These are phyloP conservation scores for Lyophyllum semitale DNA, from an alignment of 768 basidiomycete species.

Conservation along the genomic window DNA sequence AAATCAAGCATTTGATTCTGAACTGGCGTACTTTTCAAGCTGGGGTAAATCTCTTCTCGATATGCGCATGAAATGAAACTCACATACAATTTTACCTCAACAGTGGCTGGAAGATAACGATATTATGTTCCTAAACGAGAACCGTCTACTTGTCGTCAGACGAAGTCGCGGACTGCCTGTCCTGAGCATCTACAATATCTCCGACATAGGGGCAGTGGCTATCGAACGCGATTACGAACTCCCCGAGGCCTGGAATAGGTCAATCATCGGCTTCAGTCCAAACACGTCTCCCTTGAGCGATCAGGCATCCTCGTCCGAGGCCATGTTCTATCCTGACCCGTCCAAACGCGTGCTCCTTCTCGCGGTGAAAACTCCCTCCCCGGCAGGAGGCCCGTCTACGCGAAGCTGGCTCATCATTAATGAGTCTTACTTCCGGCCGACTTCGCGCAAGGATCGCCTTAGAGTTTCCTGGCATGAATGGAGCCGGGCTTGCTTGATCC, in stretches of 20 bases:
- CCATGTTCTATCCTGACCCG: constrained; percentile 61
- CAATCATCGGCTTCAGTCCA: constrained; percentile 46
- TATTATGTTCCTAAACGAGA: constrained; percentile 45
- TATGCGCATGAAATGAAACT: background rate
- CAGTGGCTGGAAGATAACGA: constrained; percentile 56
- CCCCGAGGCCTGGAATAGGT: constrained; percentile 51
- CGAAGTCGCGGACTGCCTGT: constrained; percentile 36
- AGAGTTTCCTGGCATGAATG: constrained; percentile 57
- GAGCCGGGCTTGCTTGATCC: constrained; percentile 52
- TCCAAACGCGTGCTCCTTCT: constrained; percentile 50
- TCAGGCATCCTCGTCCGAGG: constrained; percentile 34
- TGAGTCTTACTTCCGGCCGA: constrained; percentile 51
- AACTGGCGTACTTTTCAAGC: constrained; percentile 52
- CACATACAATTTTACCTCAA: constrained; percentile 5
- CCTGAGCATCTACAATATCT: constrained; percentile 49
- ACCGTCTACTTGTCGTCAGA: constrained; percentile 43
- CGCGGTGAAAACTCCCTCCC: constrained; percentile 40
- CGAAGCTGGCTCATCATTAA: constrained; percentile 56
- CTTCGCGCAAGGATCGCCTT: constrained; percentile 43
- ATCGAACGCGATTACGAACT: constrained; percentile 58
- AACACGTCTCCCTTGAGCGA: constrained; percentile 46
- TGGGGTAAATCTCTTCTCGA: constrained; percentile 32
- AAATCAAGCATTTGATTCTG: constrained; percentile 46
- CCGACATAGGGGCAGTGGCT: constrained; percentile 39
- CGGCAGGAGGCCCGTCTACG: constrained; percentile 29